Conservation (phyloP, 208 protist species). For the Leptomonas pyrrhocoris region DNA sequence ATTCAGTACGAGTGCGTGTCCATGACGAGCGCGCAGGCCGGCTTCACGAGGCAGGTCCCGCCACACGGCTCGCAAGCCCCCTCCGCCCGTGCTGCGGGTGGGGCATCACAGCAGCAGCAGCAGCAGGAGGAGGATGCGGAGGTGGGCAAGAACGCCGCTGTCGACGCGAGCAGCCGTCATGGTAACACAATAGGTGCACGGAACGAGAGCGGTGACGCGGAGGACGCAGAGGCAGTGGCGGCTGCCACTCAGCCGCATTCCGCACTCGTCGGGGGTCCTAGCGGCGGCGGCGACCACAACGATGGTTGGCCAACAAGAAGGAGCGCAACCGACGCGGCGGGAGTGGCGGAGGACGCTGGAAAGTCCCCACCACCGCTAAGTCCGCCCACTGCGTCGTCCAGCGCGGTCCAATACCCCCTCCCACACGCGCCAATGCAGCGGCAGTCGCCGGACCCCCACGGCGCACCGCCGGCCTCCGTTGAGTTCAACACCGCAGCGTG, state of each 20-base stretch:
- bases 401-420: slow-evolving; percentile 6
- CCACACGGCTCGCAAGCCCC: neutral
- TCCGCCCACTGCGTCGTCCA: slow-evolving; percentile 1
- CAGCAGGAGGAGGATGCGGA: neutral
- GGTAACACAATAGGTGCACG: neutral
- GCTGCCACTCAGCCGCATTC: neutral
- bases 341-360: neutral
- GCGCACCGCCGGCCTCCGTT: no score
- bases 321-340: neutral
- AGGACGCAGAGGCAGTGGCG: neutral
- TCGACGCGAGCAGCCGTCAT: no score
- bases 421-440: neutral
- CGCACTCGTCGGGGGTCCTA: neutral
- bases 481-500: slow-evolving; percentile 31
- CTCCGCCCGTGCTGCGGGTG: neutral
- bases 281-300: slow-evolving; percentile 2
- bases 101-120: no score
- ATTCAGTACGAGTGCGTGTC: slow-evolving; percentile 25
- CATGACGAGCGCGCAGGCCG: neutral
- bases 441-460: neutral
- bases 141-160: neutral
- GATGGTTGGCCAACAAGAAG: neutral
- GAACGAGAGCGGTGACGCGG: neutral
- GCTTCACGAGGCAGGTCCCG: neutral
- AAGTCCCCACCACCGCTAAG: slow-evolving; percentile 5